These are phyloP conservation scores for Spathaspora girioi DNA, from an alignment of 805 yeast species.

Conservation along the genomic window DNA sequence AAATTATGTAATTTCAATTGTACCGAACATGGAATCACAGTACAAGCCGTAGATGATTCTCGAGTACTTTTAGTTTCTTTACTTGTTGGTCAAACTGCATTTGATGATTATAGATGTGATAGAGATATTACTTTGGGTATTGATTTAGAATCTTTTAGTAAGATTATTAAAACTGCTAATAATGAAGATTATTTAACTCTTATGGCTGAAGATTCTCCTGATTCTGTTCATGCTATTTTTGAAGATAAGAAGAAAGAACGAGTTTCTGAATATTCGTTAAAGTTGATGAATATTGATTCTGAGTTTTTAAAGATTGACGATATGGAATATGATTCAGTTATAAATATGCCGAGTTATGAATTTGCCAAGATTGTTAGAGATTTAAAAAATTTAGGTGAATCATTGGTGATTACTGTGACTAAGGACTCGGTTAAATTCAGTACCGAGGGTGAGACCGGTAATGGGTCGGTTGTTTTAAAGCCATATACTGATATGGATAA, in stretches of 20 bases:
- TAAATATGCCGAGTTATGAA: slow-evolving; percentile 84
- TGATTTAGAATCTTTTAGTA: slow-evolving; percentile 81
- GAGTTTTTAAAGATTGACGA: slow-evolving; percentile 93
- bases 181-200: slow-evolving; percentile 84
- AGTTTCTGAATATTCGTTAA: slow-evolving; percentile 85
- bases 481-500: slow-evolving; percentile 79
- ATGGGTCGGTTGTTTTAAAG: slow-evolving; percentile 81
- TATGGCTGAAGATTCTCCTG: slow-evolving; percentile 87
- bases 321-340: slow-evolving; percentile 81
- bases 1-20: slow-evolving; percentile 95
- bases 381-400: slow-evolving; percentile 80
- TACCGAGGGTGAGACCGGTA: slow-evolving; percentile 89
- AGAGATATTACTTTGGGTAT: slow-evolving; percentile 88
- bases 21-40: slow-evolving; percentile 89
- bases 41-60: slow-evolving; percentile 97
- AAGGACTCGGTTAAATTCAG: slow-evolving; percentile 89
- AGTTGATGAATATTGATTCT: slow-evolving; percentile 94
- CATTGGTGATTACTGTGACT: slow-evolving; percentile 79
- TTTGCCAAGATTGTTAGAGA: slow-evolving; percentile 89
- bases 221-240: slow-evolving; percentile 71
- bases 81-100: slow-evolving; percentile 83
- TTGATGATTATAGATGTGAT: slow-evolving; percentile 92
- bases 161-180: slow-evolving; percentile 88
- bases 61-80: slow-evolving; percentile 89
- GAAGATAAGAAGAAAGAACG: slow-evolving; percentile 91